Conservation (phyloP, 139 green algal genomes). For the Picochlorum sp. region DNA sequence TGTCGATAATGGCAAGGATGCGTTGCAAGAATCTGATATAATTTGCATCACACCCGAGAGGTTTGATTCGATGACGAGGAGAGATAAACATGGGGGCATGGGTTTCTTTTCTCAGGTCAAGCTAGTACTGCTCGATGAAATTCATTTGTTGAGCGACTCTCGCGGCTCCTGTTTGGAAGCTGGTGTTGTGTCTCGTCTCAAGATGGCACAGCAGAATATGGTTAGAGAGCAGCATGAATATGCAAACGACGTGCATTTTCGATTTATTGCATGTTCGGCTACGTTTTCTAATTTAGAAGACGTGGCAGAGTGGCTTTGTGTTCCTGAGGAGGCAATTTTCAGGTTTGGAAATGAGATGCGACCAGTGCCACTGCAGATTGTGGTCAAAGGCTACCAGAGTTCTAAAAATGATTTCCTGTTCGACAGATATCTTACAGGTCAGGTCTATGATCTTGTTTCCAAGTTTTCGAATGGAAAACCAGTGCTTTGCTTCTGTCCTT, state of each 20-base stretch:
- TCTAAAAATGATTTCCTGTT: conserved; percentile 72
- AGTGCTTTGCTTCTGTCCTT: conserved; percentile 88
- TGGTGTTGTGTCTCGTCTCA: conserved; percentile 68
- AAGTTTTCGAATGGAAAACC: conserved; percentile 68
- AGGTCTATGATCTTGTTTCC: conserved; percentile 55
- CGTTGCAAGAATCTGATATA: conserved; percentile 67
- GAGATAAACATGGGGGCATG: conserved; percentile 41
- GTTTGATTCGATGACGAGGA: conserved; percentile 63
- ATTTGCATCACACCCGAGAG: conserved; percentile 79
- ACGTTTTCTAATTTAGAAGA: conserved; percentile 76
- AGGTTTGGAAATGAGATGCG: conserved; percentile 82
- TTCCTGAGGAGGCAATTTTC: conserved; percentile 29
- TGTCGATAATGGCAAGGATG: conserved; percentile 16
- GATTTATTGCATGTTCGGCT: conserved; percentile 77
- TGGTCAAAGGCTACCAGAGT: conserved; percentile 61
- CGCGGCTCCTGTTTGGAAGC: conserved; percentile 73
- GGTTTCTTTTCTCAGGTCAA: conserved; percentile 59
- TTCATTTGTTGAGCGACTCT: conserved; percentile 77
- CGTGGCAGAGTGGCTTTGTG: conserved; percentile 63
- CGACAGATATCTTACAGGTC: conserved; percentile 64
- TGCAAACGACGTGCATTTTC: conserved; percentile 24
- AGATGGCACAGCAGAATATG: conserved; percentile 55
- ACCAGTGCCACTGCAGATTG: conserved; percentile 69
- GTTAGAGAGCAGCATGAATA: conserved; percentile 28
- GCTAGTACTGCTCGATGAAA: conserved; percentile 85